Evolutionary conservation across 1,284 basidiomycete genomes (phyloP), one percentile per base, ranked within the genome.

Genomic region (Malassezia restricta): DNA sequence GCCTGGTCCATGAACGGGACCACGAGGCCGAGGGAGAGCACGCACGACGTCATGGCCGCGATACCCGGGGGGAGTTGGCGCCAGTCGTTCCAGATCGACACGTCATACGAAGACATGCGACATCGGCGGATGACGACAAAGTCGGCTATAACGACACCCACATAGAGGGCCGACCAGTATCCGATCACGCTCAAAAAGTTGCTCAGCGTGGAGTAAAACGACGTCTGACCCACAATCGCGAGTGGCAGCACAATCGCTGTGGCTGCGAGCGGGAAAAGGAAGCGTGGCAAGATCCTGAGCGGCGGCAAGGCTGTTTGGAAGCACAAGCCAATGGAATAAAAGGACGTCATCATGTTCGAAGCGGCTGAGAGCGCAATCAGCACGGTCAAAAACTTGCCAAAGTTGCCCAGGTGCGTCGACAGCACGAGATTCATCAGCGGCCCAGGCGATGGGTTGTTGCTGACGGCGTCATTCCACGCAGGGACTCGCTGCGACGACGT

Each of bases 341-440:
- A 79, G 9, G 83, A 86, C 5, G 83, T 81, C 5, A 86, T 84
- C 51, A 88, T 85, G 75, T 92, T 94, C 3, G 82, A 86, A 38
- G 81, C 79, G 56, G 79, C 78, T 8, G 78, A 86, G 28, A 91
- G 76, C 46, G 83, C 83, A 51, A 89, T 77, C 9, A 83, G 54
- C n/a, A 91, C 85, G 11, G 85, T 86, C 50, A 92, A 77, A 76
- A 94, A 87, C 67, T 86, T 84, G 2, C 87, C 86, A 67, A 90
- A 90, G 12, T 77, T 77, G 35, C 82, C 74, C 75, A 78, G 78
- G 1, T 54, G 58, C 1, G 84, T 83, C 6, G 76, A 76, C 1
- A 87, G 78, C 78, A 91, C 83, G 3, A 84, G 81, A 55, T 81
- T 79, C 11, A 92, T 72, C 8, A 92, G 79, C 3, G 85, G 84